Evolutionary conservation across 441 rosid genomes (phyloP).

Genomic region (Bocquillonia castaneifolia): DNA sequence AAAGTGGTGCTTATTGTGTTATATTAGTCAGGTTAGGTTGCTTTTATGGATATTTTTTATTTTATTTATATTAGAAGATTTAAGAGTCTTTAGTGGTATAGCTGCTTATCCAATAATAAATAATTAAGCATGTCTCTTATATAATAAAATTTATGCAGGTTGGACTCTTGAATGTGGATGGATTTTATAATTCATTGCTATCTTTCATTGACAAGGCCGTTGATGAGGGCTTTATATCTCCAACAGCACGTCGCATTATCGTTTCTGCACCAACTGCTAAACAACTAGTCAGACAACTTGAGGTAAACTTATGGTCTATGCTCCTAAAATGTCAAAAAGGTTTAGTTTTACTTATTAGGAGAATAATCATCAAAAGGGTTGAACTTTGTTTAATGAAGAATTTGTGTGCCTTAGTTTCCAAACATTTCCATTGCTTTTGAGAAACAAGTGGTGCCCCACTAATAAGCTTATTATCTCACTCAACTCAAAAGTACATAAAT

Average conservation of each 20-base stretch:
- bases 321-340: no score
- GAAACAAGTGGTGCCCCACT: neutral
- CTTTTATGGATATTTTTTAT: no score
- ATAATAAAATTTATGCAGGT: conserved; percentile 42
- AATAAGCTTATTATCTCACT: no score
- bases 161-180: conserved; percentile 92
- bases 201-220: conserved; percentile 85
- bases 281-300: conserved; percentile 76
- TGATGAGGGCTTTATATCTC: conserved; percentile 86
- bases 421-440: neutral
- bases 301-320: no score
- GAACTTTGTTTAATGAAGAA: neutral
- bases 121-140: conserved; percentile 13
- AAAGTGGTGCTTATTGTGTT: conserved; percentile 5
- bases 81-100: no score
- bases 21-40: conserved; percentile 1
- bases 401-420: neutral
- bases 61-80: no score
- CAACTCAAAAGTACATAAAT: no score
- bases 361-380: neutral
- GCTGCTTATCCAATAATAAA: no score
- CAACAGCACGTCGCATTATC: conserved; percentile 75
- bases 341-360: neutral
- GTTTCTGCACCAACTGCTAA: conserved; percentile 80
- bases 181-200: conserved; percentile 81